Base-by-base conservation (phyloP, 805 yeast species). In the Candida boidinii region DNA sequence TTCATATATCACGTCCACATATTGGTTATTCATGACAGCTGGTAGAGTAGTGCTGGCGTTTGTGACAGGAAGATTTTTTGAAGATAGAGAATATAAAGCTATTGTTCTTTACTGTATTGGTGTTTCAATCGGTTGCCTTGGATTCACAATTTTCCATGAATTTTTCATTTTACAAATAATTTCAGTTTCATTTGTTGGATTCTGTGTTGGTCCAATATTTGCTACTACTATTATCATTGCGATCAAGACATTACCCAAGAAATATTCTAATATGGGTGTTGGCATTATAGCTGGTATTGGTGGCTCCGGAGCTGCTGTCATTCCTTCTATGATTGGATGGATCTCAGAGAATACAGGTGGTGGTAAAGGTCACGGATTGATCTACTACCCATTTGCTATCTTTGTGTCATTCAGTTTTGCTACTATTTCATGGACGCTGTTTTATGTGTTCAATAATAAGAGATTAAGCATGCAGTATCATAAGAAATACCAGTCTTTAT, bases 251-350 rank as follows among this genome's bases (percentile, higher is more conserved):
- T 51, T 85, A 27, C 94, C 94, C 1, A 54, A 58, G 18, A 65
- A 63, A 26, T 56, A 69, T 33, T 81, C 80, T 34, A 70, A 81
- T 8, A 56, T 73, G 13, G 88, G 86, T 1, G 67, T 85, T 7
- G 88, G 94, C 1, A 62, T 81, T 34, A 73, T 80, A 14, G 76
- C 87, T 36, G 87, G 92, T 0, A 50, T 83, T 38, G 94, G 94
- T 6, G 88, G 92, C 3, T 73, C 79, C 12, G 95, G 94, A 1
- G 82, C 81, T n/a, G 90, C 94, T 0, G 65, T 73, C 0, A 40
- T 83, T 7, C 92, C 94, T 1, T 79, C 75, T 40, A 33, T 73
- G 2, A 64, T 78, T 23, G 94, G 94, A 7, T 49, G 51, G 16
- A 40, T 66, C 5, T 50, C 67, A 20, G 58, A 60, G 37, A 37